Evolutionary conservation across 2,329 filamentous ascomycete species (phyloP).

Genomic region (Herpotrichia juniperi): DNA sequence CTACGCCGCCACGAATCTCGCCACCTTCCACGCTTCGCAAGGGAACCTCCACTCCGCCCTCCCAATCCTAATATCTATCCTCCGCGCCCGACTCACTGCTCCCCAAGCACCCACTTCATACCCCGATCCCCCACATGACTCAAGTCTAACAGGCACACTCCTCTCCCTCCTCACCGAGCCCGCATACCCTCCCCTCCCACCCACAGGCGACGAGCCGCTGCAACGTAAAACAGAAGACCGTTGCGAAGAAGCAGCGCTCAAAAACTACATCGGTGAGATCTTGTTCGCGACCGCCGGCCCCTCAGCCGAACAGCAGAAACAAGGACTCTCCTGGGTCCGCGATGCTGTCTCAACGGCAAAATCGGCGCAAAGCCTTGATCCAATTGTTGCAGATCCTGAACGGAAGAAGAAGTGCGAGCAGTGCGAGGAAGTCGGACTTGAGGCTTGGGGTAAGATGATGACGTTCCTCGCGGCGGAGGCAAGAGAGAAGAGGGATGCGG

Average conservation of each 20-base stretch:
- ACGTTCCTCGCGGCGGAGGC: slow-evolving; percentile 62
- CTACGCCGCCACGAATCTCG: slow-evolving; percentile 75
- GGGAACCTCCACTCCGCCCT: slow-evolving; percentile 73
- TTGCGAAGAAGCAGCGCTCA: slow-evolving; percentile 85
- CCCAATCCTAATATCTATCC: slow-evolving; percentile 82
- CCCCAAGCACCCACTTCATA: slow-evolving; percentile 50
- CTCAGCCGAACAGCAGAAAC: slow-evolving; percentile 49
- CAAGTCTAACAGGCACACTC: slow-evolving; percentile 33
- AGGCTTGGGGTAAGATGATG: slow-evolving; percentile 86
- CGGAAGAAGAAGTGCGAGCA: slow-evolving; percentile 71
- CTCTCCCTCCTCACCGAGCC: slow-evolving; percentile 54
- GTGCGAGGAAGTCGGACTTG: slow-evolving; percentile 76
- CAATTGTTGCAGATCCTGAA: slow-evolving; percentile 39
- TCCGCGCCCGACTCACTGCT: slow-evolving; percentile 73
- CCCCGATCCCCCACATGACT: slow-evolving; percentile 25
- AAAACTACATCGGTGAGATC: slow-evolving; percentile 93
- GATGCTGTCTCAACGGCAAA: slow-evolving; percentile 80
- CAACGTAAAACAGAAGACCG: slow-evolving; percentile 67
- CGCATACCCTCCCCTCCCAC: slow-evolving; percentile 71
- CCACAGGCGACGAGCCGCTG: slow-evolving; percentile 72
- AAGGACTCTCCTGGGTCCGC: slow-evolving; percentile 86
- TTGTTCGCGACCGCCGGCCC: slow-evolving; percentile 71
- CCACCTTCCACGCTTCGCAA: slow-evolving; percentile 74
- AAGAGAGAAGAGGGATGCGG: slow-evolving; percentile 36
- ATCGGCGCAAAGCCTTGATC: slow-evolving; percentile 61